Conservation (phyloP, 1,139 yeast species). For the Saccharomycopsis hybrid region DNA sequence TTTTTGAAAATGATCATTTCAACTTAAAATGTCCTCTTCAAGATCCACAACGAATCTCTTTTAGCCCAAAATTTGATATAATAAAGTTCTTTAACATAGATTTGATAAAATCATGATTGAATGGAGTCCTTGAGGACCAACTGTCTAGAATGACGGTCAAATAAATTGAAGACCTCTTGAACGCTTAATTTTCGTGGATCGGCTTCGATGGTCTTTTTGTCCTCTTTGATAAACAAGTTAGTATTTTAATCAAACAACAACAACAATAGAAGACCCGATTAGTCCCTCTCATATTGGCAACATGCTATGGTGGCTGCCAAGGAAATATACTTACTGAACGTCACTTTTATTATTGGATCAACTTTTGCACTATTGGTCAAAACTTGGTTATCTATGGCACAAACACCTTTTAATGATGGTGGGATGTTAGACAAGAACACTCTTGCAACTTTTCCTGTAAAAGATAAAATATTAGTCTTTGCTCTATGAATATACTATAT, state of each 20-base stretch:
- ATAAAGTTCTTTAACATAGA: too few species aligned
- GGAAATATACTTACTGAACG: conserved; percentile 48
- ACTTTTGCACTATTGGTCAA: conserved; percentile 37
- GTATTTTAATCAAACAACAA: background rate
- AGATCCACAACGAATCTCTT: too few species aligned
- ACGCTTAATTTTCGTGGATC: conserved; percentile 55
- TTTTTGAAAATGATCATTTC: too few species aligned
- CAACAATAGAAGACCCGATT: background rate
- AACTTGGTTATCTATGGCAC: conserved; percentile 47
- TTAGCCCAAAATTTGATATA: too few species aligned
- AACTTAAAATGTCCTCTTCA: too few species aligned
- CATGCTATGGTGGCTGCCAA: too few species aligned
- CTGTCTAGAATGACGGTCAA: conserved; percentile 68
- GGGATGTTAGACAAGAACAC: conserved; percentile 77
- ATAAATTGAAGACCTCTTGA: conserved; percentile 48
- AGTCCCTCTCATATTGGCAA: too few species aligned
- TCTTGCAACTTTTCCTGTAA: conserved; percentile 54
- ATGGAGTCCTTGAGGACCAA: conserved; percentile 63
- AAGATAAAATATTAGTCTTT: too few species aligned
- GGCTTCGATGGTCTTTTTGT: conserved; percentile 61
- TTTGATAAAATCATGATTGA: conserved; percentile 7
- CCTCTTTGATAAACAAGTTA: conserved; percentile 47
- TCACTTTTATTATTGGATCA: conserved; percentile 60
- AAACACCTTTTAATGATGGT: conserved; percentile 48
- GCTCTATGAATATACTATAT: too few species aligned